Percentiles rank a stretch among this genome's conserved stretches.
These are phyloP conservation scores for Candida sonorensis DNA, from an alignment of 805 yeast genomes.

Conservation along the genomic window DNA sequence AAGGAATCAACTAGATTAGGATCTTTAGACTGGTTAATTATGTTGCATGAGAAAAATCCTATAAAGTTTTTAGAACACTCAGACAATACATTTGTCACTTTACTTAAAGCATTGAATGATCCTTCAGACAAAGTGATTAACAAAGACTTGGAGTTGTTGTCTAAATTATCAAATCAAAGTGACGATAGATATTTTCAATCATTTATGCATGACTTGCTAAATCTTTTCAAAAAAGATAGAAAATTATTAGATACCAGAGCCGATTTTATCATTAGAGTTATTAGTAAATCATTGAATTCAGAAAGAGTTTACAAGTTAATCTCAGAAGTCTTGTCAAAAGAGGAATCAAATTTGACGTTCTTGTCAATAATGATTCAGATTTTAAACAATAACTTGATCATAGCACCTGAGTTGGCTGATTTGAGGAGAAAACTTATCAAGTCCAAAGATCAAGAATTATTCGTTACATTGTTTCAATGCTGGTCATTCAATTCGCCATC, in stretches of 20 bases:
- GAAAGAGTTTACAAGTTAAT: slow-evolving; percentile 77
- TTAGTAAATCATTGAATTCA: slow-evolving; percentile 74
- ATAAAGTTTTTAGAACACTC: slow-evolving; percentile 45
- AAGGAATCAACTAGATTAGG: slow-evolving; percentile 79
- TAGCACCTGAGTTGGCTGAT: slow-evolving; percentile 71
- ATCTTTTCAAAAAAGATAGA: slow-evolving; percentile 63
- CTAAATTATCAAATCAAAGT: slow-evolving; percentile 64
- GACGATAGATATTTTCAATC: slow-evolving; percentile 70
- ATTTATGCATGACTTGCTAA: slow-evolving; percentile 66
- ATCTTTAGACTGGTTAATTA: slow-evolving; percentile 82
- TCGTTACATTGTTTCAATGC: slow-evolving; percentile 70
- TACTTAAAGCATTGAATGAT: slow-evolving; percentile 62
- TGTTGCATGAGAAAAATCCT: slow-evolving; percentile 69
- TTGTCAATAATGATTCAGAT: slow-evolving; percentile 79
- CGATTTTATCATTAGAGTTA: slow-evolving; percentile 74
- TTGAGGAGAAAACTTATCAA: slow-evolving; percentile 57
- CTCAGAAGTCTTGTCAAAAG: slow-evolving; percentile 60
- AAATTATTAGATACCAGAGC: slow-evolving; percentile 64
- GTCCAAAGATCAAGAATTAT: slow-evolving; percentile 33
- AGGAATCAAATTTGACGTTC: slow-evolving; percentile 58
- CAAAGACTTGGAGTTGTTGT: slow-evolving; percentile 62
- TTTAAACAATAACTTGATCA: slow-evolving; percentile 75
- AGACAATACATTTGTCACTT: slow-evolving; percentile 65
- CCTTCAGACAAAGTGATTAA: slow-evolving; percentile 74
- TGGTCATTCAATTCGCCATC: slow-evolving; percentile 94